phyloP scores from a whole-genome alignment of 208 protist genomes.

The Willaertia magna region DNA sequence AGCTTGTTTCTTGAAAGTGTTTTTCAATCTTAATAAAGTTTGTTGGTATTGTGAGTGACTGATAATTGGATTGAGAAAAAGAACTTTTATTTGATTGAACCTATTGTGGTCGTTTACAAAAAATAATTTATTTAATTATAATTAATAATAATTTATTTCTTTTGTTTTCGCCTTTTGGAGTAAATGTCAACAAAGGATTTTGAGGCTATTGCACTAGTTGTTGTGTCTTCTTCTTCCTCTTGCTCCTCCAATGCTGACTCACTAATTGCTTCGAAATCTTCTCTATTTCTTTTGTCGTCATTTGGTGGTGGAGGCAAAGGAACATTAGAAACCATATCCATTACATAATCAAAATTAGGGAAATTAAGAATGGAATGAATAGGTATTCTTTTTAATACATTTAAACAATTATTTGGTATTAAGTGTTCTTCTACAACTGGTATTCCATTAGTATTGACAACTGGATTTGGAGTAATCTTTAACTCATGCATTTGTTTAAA shows the following conservation, averaged over 20 bases:
- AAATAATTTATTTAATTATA: no score
- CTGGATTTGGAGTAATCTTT: background rate
- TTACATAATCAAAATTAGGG: background rate
- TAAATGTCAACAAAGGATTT: conserved; percentile 1
- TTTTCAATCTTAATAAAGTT: no score
- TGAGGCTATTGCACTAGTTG: background rate
- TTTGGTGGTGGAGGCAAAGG: background rate
- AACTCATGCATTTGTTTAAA: background rate
- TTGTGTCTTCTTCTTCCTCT: background rate
- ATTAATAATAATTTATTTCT: background rate
- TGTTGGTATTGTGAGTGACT: no score
- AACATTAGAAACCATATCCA: background rate
- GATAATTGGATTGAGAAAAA: no score
- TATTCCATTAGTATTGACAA: background rate
- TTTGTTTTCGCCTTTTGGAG: background rate
- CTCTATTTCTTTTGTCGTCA: background rate
- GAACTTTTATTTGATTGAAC: no score
- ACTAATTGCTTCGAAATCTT: background rate
- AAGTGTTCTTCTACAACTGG: background rate
- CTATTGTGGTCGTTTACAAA: no score
- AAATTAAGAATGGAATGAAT: background rate
- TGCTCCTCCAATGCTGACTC: background rate
- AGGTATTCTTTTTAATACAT: background rate
- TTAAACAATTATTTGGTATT: background rate
- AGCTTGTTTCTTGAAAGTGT: no score